These are phyloP conservation scores for Blepharisma undulans DNA, from an alignment of 169 alveolate genomes.

Conservation along the genomic window DNA sequence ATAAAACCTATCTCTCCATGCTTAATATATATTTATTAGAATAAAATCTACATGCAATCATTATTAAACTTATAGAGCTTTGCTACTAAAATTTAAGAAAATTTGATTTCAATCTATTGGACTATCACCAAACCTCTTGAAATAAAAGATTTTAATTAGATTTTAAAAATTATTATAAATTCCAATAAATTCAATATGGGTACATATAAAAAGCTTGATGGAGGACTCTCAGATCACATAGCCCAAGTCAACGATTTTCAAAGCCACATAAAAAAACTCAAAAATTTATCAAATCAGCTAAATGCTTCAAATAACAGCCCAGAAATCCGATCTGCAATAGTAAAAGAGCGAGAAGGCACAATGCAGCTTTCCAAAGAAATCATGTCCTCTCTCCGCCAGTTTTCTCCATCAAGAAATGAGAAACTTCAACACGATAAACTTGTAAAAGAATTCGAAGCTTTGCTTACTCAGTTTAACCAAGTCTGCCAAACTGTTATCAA, in stretches of 20 bases:
- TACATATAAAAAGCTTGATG: background rate
- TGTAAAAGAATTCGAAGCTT: background rate
- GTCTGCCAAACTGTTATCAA: background rate
- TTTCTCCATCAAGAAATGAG: background rate
- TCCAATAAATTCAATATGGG: background rate
- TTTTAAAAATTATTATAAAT: too few species aligned
- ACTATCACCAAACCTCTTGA: background rate
- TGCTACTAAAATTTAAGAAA: too few species aligned
- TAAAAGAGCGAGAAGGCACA: background rate
- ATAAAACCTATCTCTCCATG: too few species aligned
- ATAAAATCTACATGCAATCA: too few species aligned
- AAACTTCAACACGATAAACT: constrained; percentile 25
- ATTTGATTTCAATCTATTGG: too few species aligned
- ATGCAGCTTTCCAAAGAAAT: constrained; percentile 3
- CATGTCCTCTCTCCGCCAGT: background rate
- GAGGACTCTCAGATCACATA: background rate
- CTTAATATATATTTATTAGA: too few species aligned
- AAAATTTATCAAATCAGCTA: background rate
- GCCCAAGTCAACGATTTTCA: background rate
- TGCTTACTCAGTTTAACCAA: background rate
- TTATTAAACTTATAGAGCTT: too few species aligned
- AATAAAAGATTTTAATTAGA: background rate
- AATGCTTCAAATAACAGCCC: background rate
- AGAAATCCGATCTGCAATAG: background rate
- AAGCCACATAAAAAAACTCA: background rate